Percentiles rank a stretch among this genome's conserved stretches.
Evolutionary conservation across 257 asterid genomes (phyloP).

Genomic region (Thymus mandschuricus): DNA sequence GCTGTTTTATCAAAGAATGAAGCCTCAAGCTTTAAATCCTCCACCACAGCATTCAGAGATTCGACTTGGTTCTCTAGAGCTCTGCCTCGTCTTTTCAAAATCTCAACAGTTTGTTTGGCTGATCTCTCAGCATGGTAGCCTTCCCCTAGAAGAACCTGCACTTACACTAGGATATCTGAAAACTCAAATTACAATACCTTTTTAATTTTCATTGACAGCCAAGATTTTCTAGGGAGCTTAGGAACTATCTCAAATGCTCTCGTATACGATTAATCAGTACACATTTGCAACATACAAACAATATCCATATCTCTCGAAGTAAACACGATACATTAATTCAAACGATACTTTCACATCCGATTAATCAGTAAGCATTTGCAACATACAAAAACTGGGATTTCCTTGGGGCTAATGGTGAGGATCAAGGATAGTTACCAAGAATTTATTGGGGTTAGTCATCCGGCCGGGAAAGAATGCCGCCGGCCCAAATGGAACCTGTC

Average conservation of each 20-base stretch:
- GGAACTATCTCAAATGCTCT: neutral
- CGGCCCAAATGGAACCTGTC: slow-evolving; percentile 87
- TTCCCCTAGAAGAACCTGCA: slow-evolving; percentile 88
- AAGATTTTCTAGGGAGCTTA: neutral
- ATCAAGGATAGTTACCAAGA: slow-evolving; percentile 58
- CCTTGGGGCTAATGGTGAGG: neutral
- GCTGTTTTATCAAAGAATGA: slow-evolving; percentile 79
- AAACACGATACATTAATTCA: neutral
- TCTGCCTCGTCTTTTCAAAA: slow-evolving; percentile 77
- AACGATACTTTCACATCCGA: too few species aligned
- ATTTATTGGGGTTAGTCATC: slow-evolving; percentile 87
- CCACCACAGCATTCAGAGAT: slow-evolving; percentile 69
- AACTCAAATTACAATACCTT: slow-evolving; percentile 20
- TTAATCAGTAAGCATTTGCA: too few species aligned
- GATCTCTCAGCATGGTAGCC: slow-evolving; percentile 86
- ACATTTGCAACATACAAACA: slow-evolving; percentile 15
- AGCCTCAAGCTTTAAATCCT: slow-evolving; percentile 81
- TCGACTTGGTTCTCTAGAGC: slow-evolving; percentile 70
- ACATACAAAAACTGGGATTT: too few species aligned
- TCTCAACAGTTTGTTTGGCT: slow-evolving; percentile 82
- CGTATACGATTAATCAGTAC: neutral
- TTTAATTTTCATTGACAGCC: neutral
- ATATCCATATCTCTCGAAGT: neutral
- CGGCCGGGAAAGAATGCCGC: slow-evolving; percentile 94
- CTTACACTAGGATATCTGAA: slow-evolving; percentile 27